A percentile compares a stretch with the other conserved stretches of the same genome.
These are phyloP conservation scores for Brachypodium distachyon DNA, from an alignment of 202 grass and related monocot species.

Conservation along the genomic window DNA sequence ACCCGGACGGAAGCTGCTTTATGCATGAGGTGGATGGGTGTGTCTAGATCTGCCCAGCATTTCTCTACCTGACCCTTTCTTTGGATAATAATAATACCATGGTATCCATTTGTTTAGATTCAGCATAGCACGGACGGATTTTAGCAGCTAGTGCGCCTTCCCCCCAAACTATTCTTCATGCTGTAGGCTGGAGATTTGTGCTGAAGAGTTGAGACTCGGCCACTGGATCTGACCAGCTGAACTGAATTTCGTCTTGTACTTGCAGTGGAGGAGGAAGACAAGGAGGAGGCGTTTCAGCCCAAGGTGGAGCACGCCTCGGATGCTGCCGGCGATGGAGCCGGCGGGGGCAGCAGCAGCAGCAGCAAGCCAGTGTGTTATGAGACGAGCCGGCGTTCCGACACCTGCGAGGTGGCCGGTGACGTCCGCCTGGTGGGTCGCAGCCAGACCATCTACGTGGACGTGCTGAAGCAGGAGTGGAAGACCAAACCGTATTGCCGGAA, in stretches of 20 bases:
- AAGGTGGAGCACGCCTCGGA: not conserved
- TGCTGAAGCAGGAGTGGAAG: constrained; percentile 52
- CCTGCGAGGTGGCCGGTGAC: constrained; percentile 61
- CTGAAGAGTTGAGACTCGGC: not conserved
- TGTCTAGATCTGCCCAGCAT: constrained; percentile 28
- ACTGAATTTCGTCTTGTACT: constrained; percentile 2
- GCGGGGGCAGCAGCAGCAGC: too few species aligned
- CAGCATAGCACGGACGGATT: not conserved
- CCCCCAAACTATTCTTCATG: not conserved
- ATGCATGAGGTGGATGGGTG: not conserved
- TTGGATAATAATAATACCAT: not conserved
- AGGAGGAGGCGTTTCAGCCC: constrained; percentile 9
- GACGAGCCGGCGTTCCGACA: constrained; percentile 64
- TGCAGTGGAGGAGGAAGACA: constrained; percentile 21
- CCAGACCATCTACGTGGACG: constrained; percentile 39
- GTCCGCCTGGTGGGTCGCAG: constrained; percentile 34
- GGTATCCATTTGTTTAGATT: constrained; percentile 23
- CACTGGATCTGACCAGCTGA: constrained; percentile 25
- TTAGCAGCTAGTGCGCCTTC: not conserved
- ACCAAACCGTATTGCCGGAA: constrained; percentile 66
- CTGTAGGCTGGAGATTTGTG: not conserved
- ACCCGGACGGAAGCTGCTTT: not conserved
- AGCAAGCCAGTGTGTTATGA: constrained; percentile 54
- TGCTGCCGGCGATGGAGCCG: not conserved
- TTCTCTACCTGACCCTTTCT: not conserved